Base-by-base conservation (phyloP, 441 rosid genomes). In the Gossypium trilobum region DNA sequence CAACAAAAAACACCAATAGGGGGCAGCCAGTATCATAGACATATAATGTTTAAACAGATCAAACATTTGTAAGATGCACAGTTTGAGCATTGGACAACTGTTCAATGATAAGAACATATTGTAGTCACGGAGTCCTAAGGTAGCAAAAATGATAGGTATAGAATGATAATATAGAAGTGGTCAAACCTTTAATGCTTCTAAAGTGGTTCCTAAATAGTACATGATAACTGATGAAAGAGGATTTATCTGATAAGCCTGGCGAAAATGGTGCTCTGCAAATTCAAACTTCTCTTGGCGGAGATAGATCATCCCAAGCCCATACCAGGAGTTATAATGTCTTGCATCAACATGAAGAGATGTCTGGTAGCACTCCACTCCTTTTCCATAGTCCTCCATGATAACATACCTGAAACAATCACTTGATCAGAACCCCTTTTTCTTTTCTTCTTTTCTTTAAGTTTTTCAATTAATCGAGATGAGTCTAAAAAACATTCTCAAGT, bases 321-420 rank as follows among this genome's bases (percentile, higher is more conserved):
- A 87, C 97, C 97, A 95, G 25, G 99, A 76, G 62, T 87, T 95
- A 75, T 91, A 95, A 78, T 92, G 97, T 80, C 97, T 89, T 42
- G 84, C 71, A 82, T 95, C 96, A 76, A 88, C 77, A 73, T 85
- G 76, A 68, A 92, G 90, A 71, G 99, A 96, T 73, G 79, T 85
- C 70, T 84, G 88, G 75, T 92, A 95, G 81, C 96, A 85, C 85
- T 81, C 93, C 59, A 85, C 84, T 79, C 92, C 98, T 33, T 82
- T 83, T 73, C 88, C 95, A 83, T 81, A 95, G 72, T 87, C 96
- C 85, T 91, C 96, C 62, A 92, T 73, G 61, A 92, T 86, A 69
- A 85, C 89, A 81, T 80, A 85, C 80, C 99, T 95, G 84, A 54
- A 74, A 71, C 56, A 65, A 80, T 67, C 20, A 72, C 44, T 19